Conservation (phyloP, 768 basidiomycete genomes). For the Gloeopeniophorella convolvens region DNA sequence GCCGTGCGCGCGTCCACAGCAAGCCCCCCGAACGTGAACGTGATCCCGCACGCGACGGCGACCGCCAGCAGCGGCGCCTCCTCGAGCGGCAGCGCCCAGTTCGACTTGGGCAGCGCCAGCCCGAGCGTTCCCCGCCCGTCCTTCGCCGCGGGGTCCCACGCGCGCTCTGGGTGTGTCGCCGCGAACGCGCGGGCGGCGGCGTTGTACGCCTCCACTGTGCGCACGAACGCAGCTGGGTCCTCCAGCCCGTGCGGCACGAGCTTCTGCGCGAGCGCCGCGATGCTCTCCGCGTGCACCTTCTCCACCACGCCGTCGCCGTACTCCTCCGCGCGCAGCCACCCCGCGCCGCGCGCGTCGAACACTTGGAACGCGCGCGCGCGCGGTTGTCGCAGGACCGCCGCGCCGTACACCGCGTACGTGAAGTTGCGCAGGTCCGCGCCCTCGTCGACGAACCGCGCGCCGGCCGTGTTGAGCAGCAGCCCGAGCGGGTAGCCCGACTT, state of each 20-base stretch:
- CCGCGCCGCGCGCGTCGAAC: conserved; percentile 45
- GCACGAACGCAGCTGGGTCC: conserved; percentile 35
- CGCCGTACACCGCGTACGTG: conserved; percentile 65
- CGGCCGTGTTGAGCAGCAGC: conserved; percentile 56
- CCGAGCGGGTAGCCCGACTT: conserved; percentile 71
- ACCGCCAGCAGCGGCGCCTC: conserved; percentile 55
- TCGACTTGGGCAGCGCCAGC: conserved; percentile 49
- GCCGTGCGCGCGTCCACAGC: conserved; percentile 51
- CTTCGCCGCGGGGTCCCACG: conserved; percentile 61
- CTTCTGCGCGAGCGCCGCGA: conserved; percentile 45
- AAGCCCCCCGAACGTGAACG: conserved; percentile 68
- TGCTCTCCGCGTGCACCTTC: conserved; percentile 40
- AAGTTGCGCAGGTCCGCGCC: conserved; percentile 68
- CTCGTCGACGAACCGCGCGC: conserved; percentile 63
- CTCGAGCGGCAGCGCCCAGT: conserved; percentile 59
- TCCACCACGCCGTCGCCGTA: conserved; percentile 58
- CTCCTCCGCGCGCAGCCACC: conserved; percentile 52
- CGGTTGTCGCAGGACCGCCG: conserved; percentile 51
- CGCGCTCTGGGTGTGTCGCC: conserved; percentile 28
- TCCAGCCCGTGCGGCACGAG: conserved; percentile 42
- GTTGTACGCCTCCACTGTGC: conserved; percentile 48
- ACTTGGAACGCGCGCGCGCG: conserved; percentile 59
- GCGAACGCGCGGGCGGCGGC: conserved; percentile 36
- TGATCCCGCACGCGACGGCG: conserved; percentile 62
- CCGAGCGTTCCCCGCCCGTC: conserved; percentile 51